A percentile compares a stretch with the other conserved stretches of the same genome.
These are phyloP conservation scores for Leccinellum rugosiceps DNA, from an alignment of 768 basidiomycete genomes.

Conservation along the genomic window DNA sequence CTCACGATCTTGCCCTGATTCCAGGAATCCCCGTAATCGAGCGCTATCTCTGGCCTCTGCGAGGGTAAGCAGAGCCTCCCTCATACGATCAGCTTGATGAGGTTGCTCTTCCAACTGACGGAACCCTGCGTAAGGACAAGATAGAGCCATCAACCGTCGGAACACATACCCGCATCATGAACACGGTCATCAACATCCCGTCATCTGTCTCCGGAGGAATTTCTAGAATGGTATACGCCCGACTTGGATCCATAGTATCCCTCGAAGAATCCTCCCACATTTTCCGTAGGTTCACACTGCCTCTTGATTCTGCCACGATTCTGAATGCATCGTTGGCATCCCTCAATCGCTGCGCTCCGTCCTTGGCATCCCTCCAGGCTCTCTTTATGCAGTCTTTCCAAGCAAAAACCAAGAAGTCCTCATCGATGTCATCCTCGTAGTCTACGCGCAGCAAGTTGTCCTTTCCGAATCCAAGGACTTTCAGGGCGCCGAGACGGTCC, in stretches of 20 bases:
- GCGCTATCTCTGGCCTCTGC: constrained; percentile 72
- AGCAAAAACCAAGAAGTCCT: constrained; percentile 66
- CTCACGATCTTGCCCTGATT: constrained; percentile 75
- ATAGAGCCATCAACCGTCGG: neutral
- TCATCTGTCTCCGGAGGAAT: constrained; percentile 72
- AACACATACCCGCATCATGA: constrained; percentile 58
- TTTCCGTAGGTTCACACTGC: constrained; percentile 46
- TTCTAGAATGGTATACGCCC: constrained; percentile 71
- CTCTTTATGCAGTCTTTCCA: constrained; percentile 60
- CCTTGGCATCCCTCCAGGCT: constrained; percentile 46
- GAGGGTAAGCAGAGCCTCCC: constrained; percentile 69
- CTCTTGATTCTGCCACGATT: constrained; percentile 62
- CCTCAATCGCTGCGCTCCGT: constrained; percentile 46
- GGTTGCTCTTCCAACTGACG: constrained; percentile 69
- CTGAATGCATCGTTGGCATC: constrained; percentile 67
- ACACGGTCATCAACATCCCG: constrained; percentile 72
- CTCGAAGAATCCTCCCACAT: constrained; percentile 55
- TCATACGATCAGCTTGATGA: constrained; percentile 63
- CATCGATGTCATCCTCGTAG: constrained; percentile 66
- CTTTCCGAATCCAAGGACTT: constrained; percentile 63
- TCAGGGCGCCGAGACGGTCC: constrained; percentile 49
- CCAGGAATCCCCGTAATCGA: constrained; percentile 62
- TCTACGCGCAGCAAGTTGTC: constrained; percentile 59
- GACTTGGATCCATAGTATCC: constrained; percentile 60
- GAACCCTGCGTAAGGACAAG: constrained; percentile 7